These are phyloP conservation scores for Sclerotinia trifoliorum DNA, from an alignment of 2,329 filamentous ascomycete species.

Conservation along the genomic window DNA sequence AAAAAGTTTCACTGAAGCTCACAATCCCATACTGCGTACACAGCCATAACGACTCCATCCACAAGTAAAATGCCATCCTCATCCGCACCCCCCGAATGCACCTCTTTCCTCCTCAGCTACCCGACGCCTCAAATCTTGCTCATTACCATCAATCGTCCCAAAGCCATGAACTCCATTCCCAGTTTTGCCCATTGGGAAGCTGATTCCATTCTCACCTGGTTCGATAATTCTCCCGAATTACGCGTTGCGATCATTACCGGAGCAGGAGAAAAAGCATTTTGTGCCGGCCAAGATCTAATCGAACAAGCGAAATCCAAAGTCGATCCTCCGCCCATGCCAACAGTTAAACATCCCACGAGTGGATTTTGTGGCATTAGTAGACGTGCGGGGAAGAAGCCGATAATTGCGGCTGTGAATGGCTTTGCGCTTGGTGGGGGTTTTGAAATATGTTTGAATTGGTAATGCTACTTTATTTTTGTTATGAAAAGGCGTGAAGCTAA, in stretches of 20 bases:
- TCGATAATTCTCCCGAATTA: slow-evolving; percentile 58
- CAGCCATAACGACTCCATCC: slow-evolving; percentile 38
- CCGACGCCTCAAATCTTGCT: slow-evolving; percentile 56
- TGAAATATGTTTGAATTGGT: slow-evolving; percentile 63
- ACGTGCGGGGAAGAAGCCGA: slow-evolving; percentile 67
- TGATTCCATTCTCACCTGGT: slow-evolving; percentile 55
- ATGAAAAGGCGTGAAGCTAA: neutral
- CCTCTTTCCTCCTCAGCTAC: slow-evolving; percentile 41
- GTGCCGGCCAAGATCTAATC: slow-evolving; percentile 62
- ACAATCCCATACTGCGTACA: slow-evolving; percentile 35
- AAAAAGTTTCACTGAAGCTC: slow-evolving; percentile 42
- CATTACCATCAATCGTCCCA: slow-evolving; percentile 57
- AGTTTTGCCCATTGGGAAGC: slow-evolving; percentile 43
- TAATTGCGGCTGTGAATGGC: slow-evolving; percentile 77
- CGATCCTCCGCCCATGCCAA: slow-evolving; percentile 31
- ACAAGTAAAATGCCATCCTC: slow-evolving; percentile 42
- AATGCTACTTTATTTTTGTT: neutral
- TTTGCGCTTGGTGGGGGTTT: slow-evolving; percentile 73
- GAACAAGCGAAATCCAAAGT: slow-evolving; percentile 56
- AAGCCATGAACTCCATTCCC: slow-evolving; percentile 49
- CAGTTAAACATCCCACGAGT: slow-evolving; percentile 36
- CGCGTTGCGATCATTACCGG: slow-evolving; percentile 65
- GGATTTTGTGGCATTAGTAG: slow-evolving; percentile 69
- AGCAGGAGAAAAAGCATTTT: slow-evolving; percentile 60
- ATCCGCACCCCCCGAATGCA: slow-evolving; percentile 36